A percentile compares a stretch with the other conserved stretches of the same genome.
Evolutionary conservation across 2,329 filamentous ascomycete genomes (phyloP).

Genomic region (Diplodia corticola): DNA sequence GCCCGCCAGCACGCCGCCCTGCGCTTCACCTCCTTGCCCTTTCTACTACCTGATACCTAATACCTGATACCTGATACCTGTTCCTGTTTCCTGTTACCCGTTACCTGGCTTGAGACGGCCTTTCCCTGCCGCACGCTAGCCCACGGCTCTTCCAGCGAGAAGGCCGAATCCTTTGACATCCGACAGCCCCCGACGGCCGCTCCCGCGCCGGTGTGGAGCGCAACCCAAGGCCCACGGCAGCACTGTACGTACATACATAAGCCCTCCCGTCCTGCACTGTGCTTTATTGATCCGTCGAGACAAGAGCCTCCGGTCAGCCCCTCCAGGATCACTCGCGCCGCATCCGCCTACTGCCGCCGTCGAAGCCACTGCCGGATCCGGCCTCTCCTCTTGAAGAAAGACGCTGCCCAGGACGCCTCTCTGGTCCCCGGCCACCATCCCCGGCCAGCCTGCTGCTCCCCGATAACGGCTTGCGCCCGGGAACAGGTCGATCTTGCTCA

Average conservation of each 20-base stretch:
- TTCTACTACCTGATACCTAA: constrained; percentile 9
- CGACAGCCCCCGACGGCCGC: not conserved
- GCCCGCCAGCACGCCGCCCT: constrained; percentile 4
- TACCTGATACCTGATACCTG: constrained; percentile 17
- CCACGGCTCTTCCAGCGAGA: not conserved
- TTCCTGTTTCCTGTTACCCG: constrained; percentile 10
- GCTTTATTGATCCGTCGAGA: constrained; percentile 13
- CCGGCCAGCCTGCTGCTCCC: not conserved
- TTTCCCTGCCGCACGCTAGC: constrained; percentile 11
- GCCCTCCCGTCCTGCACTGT: constrained; percentile 13
- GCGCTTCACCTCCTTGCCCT: constrained; percentile 13
- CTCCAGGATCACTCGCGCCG: not conserved
- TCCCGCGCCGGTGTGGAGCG: not conserved
- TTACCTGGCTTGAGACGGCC: constrained; percentile 8
- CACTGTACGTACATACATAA: constrained; percentile 19
- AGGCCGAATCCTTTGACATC: constrained; percentile 7
- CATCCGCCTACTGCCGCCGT: not conserved
- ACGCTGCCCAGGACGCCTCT: not conserved
- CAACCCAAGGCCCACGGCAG: not conserved
- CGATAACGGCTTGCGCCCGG: not conserved
- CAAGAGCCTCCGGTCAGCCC: not conserved
- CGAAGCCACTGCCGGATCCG: not conserved
- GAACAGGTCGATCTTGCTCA: not conserved
- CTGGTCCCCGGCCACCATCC: not conserved
- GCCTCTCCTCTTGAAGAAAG: not conserved